These are phyloP conservation scores for Bipolaris sorokiniana DNA, from an alignment of 2,329 filamentous ascomycete species.

Conservation along the genomic window DNA sequence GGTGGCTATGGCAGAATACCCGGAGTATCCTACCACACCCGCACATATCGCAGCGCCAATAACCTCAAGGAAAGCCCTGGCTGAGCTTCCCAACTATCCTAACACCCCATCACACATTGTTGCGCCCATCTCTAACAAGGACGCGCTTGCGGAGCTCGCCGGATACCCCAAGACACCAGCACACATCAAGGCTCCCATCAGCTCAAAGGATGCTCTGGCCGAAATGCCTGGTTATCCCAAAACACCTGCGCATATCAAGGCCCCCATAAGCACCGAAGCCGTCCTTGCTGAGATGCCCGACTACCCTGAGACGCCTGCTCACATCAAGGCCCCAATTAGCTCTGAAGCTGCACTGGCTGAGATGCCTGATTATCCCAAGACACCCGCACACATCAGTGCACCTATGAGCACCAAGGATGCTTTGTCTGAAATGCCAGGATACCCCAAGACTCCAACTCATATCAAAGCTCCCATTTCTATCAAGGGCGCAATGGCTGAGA, in stretches of 20 bases:
- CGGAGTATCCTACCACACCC: slow-evolving; percentile 20
- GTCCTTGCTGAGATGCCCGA: slow-evolving; percentile 18
- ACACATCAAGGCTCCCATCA: slow-evolving; percentile 29
- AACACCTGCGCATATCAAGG: slow-evolving; percentile 27
- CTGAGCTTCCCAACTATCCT: slow-evolving; percentile 29
- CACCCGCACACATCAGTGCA: slow-evolving; percentile 17
- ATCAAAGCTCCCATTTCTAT: slow-evolving; percentile 5
- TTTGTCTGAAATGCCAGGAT: slow-evolving; percentile 23
- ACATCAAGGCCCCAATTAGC: slow-evolving; percentile 11
- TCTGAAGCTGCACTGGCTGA: not conserved
- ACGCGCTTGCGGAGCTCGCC: slow-evolving; percentile 26
- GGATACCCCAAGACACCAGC: slow-evolving; percentile 35
- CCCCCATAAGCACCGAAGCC: slow-evolving; percentile 8
- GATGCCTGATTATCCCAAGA: slow-evolving; percentile 21
- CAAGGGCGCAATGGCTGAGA: slow-evolving; percentile 1
- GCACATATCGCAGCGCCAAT: slow-evolving; percentile 24
- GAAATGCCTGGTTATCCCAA: slow-evolving; percentile 33
- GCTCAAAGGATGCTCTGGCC: slow-evolving; percentile 22
- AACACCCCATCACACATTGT: slow-evolving; percentile 33
- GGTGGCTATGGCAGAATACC: slow-evolving; percentile 31
- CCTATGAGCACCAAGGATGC: slow-evolving; percentile 10
- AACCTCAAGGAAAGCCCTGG: slow-evolving; percentile 24
- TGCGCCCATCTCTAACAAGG: slow-evolving; percentile 23
- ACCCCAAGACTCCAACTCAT: slow-evolving; percentile 21
- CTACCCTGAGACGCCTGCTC: slow-evolving; percentile 14